A percentile compares a stretch with the other conserved stretches of the same genome.
Conservation (phyloP, 148 eudicot species). For the Fagopyrum tataricum region DNA sequence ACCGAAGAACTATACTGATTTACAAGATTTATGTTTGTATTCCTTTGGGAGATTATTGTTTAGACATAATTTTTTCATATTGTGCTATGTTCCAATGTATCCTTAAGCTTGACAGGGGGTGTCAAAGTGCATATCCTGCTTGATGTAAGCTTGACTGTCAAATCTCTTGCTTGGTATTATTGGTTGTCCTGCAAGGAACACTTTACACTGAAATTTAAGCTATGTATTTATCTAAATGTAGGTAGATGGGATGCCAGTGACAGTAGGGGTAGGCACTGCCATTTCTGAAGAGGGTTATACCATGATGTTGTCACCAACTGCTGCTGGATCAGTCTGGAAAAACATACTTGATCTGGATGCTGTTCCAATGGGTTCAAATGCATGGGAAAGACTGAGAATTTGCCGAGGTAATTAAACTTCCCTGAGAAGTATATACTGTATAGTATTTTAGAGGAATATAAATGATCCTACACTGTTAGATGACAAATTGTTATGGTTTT, state of each 20-base stretch:
- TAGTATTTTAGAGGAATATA: neutral
- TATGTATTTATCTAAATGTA: conserved; percentile 18
- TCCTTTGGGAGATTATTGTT: neutral
- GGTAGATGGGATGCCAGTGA: conserved; percentile 67
- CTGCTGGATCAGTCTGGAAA: conserved; percentile 49
- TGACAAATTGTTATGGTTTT: neutral
- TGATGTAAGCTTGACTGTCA: neutral
- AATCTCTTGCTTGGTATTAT: neutral
- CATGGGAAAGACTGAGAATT: conserved; percentile 60
- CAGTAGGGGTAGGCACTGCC: conserved; percentile 56
- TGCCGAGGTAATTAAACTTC: conserved; percentile 31
- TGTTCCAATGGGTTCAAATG: conserved; percentile 51
- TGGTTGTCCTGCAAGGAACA: neutral
- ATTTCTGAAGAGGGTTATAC: conserved; percentile 57
- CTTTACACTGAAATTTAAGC: neutral
- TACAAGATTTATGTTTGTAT: neutral
- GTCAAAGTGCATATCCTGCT: neutral
- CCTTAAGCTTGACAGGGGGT: neutral
- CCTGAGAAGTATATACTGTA: neutral
- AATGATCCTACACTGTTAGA: neutral
- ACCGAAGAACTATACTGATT: neutral
- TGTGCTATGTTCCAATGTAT: neutral
- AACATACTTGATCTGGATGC: conserved; percentile 38
- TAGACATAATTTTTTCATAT: neutral
- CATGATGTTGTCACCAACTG: conserved; percentile 52